Evolutionary conservation across 2,329 filamentous ascomycete species (phyloP).

Genomic region (Fonsecaea multimorphosa): DNA sequence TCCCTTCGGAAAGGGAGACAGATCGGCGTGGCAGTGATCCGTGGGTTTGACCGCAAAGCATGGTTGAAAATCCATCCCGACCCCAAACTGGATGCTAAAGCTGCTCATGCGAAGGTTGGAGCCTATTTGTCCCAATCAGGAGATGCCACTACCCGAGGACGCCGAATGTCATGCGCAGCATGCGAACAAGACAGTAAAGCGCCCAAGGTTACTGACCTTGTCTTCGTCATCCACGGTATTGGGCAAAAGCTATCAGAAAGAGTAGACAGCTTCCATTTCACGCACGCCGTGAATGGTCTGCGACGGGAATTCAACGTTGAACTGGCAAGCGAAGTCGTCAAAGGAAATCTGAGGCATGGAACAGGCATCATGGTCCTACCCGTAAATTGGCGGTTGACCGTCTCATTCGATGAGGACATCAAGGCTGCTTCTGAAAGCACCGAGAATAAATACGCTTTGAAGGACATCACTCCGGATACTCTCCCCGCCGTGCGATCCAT

Average conservation of each 20-base stretch:
- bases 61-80: conserved; percentile 77
- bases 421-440: conserved; percentile 59
- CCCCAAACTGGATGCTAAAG: conserved; percentile 49
- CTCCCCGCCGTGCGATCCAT: conserved; percentile 92
- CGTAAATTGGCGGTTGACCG: conserved; percentile 88
- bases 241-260: conserved; percentile 94
- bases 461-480: conserved; percentile 89
- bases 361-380: conserved; percentile 93
- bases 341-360: conserved; percentile 74
- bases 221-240: conserved; percentile 93
- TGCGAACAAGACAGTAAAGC: conserved; percentile 65
- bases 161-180: conserved; percentile 56
- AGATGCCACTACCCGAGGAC: conserved; percentile 36
- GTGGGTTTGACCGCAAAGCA: conserved; percentile 78
- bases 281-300: conserved; percentile 91
- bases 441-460: conserved; percentile 70
- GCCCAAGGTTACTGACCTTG: conserved; percentile 80
- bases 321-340: conserved; percentile 74
- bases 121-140: conserved; percentile 40
- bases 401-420: conserved; percentile 81
- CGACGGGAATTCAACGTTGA: conserved; percentile 86
- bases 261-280: conserved; percentile 96
- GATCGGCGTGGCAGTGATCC: conserved; percentile 84
- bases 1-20: conserved; percentile 83
- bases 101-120: conserved; percentile 47